Evolutionary conservation across 116 monocot genomes (phyloP), one percentile per base, ranked within the genome.

Genomic region (Iris pallida): DNA sequence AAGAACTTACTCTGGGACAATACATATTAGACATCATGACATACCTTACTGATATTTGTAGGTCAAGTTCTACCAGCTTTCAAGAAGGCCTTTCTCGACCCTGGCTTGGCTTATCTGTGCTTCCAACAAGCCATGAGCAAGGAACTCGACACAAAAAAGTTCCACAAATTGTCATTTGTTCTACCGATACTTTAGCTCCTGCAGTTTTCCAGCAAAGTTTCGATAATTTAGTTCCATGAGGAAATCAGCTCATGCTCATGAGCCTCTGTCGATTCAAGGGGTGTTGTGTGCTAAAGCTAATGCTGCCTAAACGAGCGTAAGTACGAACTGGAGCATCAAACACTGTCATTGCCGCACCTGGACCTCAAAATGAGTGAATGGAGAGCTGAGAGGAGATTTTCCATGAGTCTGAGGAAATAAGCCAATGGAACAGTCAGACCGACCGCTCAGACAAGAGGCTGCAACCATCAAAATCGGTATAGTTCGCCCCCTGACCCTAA

Each of bases 181-280:
- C 47, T 42, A 80, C 57, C 30, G 75, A 55, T 9, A 61, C 56
- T 18, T 75, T 49, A 16, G 80, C 80, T 40, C 60, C 80, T 20
- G 16, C 9, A 15, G n/a, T 47, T 80, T 45, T 20, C 80, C 80
- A n/a, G 75, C 71, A 67, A 66, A 45, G 80, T 71, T 63, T 80
- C 71, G 20, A 80, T 75, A 7, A 80, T 80, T 5, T 75, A 80
- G 71, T 80, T 80, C 80, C 80, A n/a, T n/a, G n/a, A 80, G 30
- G 30, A 30, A 30, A 30, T 30, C 30, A 30, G 30, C 47, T 75
- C 75, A 16, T 61, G n/a, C 66, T 80, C 80, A 30, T 14, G 80
- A 68, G 61, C 20, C 12, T 46, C 47, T 66, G 75, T 75, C n/a
- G 49, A 14, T 55, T 68, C 55, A 51, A 80, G 75, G 0, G 68